These are phyloP conservation scores for Ormosia emarginata DNA, from an alignment of 306 rosid species.

Conservation along the genomic window DNA sequence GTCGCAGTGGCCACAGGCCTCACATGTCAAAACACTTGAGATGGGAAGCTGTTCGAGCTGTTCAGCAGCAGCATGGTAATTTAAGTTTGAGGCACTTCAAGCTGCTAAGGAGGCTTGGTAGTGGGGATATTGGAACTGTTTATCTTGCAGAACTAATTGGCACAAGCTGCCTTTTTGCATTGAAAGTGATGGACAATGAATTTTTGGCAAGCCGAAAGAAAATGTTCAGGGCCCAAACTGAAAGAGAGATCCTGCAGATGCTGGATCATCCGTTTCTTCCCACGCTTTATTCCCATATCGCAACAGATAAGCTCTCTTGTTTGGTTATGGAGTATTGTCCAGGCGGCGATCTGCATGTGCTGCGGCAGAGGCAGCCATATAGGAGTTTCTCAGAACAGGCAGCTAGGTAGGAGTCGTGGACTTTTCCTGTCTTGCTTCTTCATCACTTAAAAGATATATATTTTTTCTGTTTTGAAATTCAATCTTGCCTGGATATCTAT, in stretches of 20 bases:
- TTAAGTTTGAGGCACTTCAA: conserved; percentile 74
- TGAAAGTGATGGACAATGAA: conserved; percentile 94
- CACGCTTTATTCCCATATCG: conserved; percentile 70
- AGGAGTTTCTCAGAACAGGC: conserved; percentile 87
- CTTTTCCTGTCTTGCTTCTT: conserved; percentile 11
- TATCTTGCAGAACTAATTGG: conserved; percentile 87
- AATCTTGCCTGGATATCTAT: not conserved
- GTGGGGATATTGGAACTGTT: conserved; percentile 97
- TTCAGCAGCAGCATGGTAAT: conserved; percentile 73
- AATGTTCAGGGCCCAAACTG: conserved; percentile 88
- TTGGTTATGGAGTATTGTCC: conserved; percentile 96
- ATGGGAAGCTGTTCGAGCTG: conserved; percentile 82
- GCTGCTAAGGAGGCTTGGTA: conserved; percentile 78
- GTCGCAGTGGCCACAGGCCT: conserved; percentile 84
- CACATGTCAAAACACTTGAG: conserved; percentile 96
- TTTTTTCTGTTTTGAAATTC: not conserved
- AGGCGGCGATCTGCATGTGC: conserved; percentile 92
- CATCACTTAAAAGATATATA: not conserved
- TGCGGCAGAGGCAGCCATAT: conserved; percentile 84
- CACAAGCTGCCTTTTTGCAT: conserved; percentile 73
- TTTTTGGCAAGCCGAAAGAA: conserved; percentile 77
- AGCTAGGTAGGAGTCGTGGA: conserved; percentile 52
- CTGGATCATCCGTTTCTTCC: conserved; percentile 99
- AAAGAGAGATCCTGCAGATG: conserved; percentile 86
- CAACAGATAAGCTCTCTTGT: conserved; percentile 80